A percentile compares a stretch with the other conserved stretches of the same genome.
These are phyloP conservation scores for Diaporthe helianthi DNA, from an alignment of 2,329 filamentous ascomycete species.

Conservation along the genomic window DNA sequence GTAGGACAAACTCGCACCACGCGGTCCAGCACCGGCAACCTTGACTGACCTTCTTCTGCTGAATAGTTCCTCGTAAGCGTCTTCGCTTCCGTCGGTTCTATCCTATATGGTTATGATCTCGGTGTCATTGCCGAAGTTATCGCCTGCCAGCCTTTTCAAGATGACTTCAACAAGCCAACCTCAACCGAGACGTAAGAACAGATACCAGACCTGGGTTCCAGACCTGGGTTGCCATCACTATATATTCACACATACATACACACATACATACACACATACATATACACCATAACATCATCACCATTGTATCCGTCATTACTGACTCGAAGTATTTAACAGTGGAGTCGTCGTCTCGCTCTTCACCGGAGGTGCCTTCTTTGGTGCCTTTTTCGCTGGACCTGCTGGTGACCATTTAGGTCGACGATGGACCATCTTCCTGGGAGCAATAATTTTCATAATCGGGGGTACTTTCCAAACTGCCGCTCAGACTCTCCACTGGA, in stretches of 20 bases:
- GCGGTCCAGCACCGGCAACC: conserved; percentile 14
- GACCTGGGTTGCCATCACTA: neutral
- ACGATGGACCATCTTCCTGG: conserved; percentile 74
- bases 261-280: no score
- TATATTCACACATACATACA: conserved; percentile 3
- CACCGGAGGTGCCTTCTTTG: conserved; percentile 78
- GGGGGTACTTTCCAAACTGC: conserved; percentile 78
- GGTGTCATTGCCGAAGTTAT: conserved; percentile 61
- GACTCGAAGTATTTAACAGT: conserved; percentile 42
- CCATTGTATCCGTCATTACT: conserved; percentile 15
- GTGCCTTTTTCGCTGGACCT: conserved; percentile 69
- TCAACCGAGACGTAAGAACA: conserved; percentile 46
- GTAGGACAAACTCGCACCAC: conserved; percentile 19
- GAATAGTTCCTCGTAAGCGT: conserved; percentile 58
- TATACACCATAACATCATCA: no score
- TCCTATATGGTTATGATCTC: conserved; percentile 63
- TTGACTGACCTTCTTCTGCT: conserved; percentile 20
- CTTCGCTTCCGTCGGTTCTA: conserved; percentile 63
- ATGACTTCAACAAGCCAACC: conserved; percentile 40
- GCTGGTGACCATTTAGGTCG: conserved; percentile 71
- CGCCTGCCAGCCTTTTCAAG: conserved; percentile 47
- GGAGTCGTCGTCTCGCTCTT: conserved; percentile 80
- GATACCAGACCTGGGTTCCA: neutral
- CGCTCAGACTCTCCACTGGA: conserved; percentile 62
- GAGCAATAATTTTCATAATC: conserved; percentile 73